Conservation (phyloP, 164 flowering plant genomes). For the Vitis rotundifolia region DNA sequence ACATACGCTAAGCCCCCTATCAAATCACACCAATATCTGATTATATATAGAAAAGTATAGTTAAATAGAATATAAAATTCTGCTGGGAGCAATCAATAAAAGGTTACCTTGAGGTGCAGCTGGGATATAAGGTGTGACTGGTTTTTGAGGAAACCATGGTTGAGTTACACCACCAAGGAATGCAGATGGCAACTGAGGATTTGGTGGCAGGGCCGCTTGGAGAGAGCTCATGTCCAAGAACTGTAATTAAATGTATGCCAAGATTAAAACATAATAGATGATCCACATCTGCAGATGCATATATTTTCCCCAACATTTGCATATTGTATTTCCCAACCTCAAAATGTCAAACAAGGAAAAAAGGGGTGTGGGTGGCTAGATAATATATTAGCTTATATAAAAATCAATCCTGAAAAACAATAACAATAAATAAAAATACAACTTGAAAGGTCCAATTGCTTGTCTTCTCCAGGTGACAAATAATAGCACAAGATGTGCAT, state of each 20-base stretch:
- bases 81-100: background rate
- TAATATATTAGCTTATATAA: no score
- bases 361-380: no score
- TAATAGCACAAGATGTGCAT: no score
- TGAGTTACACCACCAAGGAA: constrained; percentile 43
- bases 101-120: constrained; percentile 51
- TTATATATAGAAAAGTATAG: background rate
- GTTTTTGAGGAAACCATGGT: constrained; percentile 69
- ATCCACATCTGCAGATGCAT: background rate
- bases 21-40: constrained; percentile 12
- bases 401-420: no score
- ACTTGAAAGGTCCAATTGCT: no score
- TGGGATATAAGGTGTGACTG: constrained; percentile 46
- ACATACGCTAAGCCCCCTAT: constrained; percentile 64
- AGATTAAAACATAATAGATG: background rate
- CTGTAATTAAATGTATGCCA: constrained; percentile 32
- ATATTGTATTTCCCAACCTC: no score
- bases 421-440: no score
- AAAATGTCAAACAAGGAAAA: no score
- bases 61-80: background rate
- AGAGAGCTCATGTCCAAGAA: constrained; percentile 79
- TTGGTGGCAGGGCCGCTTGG: constrained; percentile 84
- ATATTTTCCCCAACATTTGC: no score
- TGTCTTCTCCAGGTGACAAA: no score
- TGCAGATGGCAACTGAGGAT: constrained; percentile 40